Conservation (phyloP, 2,329 filamentous ascomycete species). For the Teratosphaeria pseudoeucalypti region DNA sequence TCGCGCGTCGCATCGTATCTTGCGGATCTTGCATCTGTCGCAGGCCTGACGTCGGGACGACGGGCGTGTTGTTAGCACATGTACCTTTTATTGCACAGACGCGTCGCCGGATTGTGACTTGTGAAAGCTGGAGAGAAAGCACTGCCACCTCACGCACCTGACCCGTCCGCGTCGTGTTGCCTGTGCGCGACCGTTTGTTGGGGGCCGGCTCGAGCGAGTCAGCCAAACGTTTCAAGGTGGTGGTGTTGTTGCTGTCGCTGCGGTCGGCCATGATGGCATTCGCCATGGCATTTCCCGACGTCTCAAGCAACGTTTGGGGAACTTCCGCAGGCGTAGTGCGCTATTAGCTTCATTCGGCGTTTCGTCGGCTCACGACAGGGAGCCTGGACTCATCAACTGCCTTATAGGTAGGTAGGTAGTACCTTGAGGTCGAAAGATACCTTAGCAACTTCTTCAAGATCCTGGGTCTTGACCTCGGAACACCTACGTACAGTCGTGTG, state of each 20-base stretch:
- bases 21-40: conserved; percentile 81
- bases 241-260: neutral
- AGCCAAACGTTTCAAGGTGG: neutral
- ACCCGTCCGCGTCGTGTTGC: neutral
- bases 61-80: neutral
- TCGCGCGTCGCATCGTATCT: conserved; percentile 76
- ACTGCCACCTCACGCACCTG: neutral
- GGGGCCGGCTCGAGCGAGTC: neutral
- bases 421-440: neutral
- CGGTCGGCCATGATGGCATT: neutral
- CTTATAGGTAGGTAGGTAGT: no score
- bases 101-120: neutral
- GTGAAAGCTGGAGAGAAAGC: neutral
- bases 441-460: neutral
- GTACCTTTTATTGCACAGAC: neutral
- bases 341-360: neutral
- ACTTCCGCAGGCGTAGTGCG: neutral
- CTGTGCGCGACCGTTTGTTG: neutral
- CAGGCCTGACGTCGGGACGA: conserved; percentile 53
- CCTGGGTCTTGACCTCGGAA: neutral
- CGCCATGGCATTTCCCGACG: neutral
- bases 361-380: neutral
- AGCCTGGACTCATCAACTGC: no score
- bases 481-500: neutral
- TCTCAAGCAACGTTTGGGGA: neutral